Conservation (phyloP, 2,329 filamentous ascomycete species). For the Microsporum ferrugineum region DNA sequence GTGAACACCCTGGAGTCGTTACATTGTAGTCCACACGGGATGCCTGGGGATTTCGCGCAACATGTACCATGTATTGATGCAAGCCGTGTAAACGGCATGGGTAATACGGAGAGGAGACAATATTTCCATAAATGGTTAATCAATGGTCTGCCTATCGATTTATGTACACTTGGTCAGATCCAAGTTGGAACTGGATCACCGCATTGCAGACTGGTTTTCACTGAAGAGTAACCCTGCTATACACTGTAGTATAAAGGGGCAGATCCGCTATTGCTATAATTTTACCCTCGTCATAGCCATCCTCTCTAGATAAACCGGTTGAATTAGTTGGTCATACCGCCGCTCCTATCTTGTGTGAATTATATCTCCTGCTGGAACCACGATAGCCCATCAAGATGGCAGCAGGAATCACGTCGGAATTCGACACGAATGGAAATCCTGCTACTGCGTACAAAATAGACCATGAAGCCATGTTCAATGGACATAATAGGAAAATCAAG, state of each 20-base stretch:
- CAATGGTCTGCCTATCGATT: too few relatives aligned
- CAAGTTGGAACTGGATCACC: too few relatives aligned
- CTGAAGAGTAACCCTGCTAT: too few relatives aligned
- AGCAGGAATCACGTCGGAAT: not conserved
- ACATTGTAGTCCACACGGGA: not conserved
- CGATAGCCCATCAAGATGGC: not conserved
- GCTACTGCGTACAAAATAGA: slow-evolving; percentile 9
- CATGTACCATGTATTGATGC: not conserved
- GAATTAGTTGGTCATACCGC: too few relatives aligned
- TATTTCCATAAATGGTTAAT: not conserved
- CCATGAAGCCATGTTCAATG: slow-evolving; percentile 19
- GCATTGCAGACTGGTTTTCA: too few relatives aligned
- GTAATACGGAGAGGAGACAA: not conserved
- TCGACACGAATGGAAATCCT: not conserved
- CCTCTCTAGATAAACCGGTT: too few relatives aligned
- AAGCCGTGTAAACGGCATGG: not conserved
- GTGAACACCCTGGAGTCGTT: not conserved
- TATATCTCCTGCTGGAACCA: not conserved
- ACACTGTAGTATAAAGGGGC: too few relatives aligned
- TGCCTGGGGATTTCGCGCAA: not conserved
- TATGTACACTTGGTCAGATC: too few relatives aligned
- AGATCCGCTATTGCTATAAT: too few relatives aligned
- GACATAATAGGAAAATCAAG: slow-evolving; percentile 34
- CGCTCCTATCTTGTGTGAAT: too few relatives aligned
- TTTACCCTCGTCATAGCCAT: too few relatives aligned